phyloP scores from a whole-genome alignment of 1,284 basidiomycete species.

The Sphaerobolus stellatus region DNA sequence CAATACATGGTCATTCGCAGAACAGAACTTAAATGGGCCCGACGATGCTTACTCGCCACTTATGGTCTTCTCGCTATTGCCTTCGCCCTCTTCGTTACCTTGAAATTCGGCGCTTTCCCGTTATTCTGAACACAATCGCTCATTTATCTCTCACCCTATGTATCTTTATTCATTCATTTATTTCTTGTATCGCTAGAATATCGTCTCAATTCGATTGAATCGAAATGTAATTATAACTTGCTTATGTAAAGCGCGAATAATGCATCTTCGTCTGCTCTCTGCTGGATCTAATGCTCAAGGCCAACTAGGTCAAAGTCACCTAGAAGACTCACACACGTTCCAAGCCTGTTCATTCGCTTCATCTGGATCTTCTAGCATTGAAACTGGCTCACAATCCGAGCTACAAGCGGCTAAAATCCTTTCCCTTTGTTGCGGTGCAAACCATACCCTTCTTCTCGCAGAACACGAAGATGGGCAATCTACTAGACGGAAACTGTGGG shows the following conservation, averaged over 20 bases:
- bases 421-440: constrained; percentile 57
- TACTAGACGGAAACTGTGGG: constrained; percentile 53
- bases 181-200: neutral
- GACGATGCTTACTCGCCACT: constrained; percentile 33
- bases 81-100: constrained; percentile 3
- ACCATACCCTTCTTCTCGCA: constrained; percentile 63
- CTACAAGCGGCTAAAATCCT: constrained; percentile 29
- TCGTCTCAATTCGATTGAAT: neutral
- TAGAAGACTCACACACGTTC: constrained; percentile 61
- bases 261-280: constrained; percentile 32
- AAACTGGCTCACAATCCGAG: constrained; percentile 23
- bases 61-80: neutral
- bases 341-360: constrained; percentile 43
- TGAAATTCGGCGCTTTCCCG: constrained; percentile 4
- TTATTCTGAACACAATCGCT: neutral
- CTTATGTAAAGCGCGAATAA: neutral
- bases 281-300: constrained; percentile 78
- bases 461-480: constrained; percentile 26
- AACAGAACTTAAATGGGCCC: constrained; percentile 42
- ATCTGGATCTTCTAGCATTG: no score
- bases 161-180: neutral
- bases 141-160: neutral
- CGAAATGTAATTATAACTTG: neutral
- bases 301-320: constrained; percentile 62
- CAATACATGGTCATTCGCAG: constrained; percentile 34